Conservation (phyloP, 768 basidiomycete genomes). For the Calocybe cyanea region DNA sequence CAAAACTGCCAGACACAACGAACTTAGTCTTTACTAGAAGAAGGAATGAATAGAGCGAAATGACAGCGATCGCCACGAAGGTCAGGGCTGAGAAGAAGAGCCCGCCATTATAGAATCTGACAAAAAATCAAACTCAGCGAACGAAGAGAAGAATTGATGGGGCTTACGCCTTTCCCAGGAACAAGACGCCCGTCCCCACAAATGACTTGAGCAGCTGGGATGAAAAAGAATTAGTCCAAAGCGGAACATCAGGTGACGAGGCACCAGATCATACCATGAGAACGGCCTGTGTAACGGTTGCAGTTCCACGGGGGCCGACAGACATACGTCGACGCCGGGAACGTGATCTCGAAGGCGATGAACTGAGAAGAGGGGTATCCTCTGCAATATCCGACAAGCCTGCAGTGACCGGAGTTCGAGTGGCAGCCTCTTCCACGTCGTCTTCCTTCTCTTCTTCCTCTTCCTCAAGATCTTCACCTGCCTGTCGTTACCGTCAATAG, state of each 20-base stretch:
- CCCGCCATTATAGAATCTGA: conserved; percentile 92
- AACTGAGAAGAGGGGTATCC: conserved; percentile 51
- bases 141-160: too few species aligned
- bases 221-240: conserved; percentile 3
- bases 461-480: conserved; percentile 86
- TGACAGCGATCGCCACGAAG: conserved; percentile 74
- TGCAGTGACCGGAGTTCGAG: conserved; percentile 12
- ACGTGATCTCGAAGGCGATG: conserved; percentile 44
- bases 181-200: conserved; percentile 92
- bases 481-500: conserved; percentile 39
- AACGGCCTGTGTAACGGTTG: conserved; percentile 86
- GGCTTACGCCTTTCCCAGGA: conserved; percentile 89
- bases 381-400: conserved; percentile 37
- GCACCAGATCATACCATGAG: conserved; percentile 65
- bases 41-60: conserved; percentile 92
- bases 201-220: conserved; percentile 85
- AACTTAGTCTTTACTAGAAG: conserved; percentile 86
- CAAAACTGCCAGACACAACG: conserved; percentile 88
- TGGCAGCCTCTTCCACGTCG: conserved; percentile 50
- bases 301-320: conserved; percentile 72
- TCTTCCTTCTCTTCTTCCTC: conserved; percentile 82
- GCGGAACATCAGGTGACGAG: background rate
- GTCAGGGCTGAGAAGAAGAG: conserved; percentile 81
- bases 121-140: too few species aligned
- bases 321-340: conserved; percentile 53